Evolutionary conservation across 805 yeast genomes (phyloP).

Genomic region (Spathaspora arborariae): DNA sequence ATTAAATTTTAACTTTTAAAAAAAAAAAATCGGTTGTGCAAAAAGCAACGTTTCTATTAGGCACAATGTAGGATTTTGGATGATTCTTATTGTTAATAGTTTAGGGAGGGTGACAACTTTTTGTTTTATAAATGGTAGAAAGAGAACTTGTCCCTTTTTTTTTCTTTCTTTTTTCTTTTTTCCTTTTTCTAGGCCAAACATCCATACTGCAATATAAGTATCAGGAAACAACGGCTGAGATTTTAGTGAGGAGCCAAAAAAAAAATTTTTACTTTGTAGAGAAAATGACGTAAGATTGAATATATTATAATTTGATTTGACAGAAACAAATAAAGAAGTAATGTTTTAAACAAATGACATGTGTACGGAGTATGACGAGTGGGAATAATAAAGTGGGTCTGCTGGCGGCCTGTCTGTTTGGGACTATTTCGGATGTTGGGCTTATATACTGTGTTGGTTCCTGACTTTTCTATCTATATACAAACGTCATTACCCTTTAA

Average conservation of each 20-base stretch:
- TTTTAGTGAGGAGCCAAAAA: background rate
- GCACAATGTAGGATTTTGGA: background rate
- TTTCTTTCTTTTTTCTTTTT: background rate
- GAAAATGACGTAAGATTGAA: background rate
- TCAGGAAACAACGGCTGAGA: background rate
- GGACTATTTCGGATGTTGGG: no score
- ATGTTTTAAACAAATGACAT: no score
- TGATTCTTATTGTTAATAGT: background rate
- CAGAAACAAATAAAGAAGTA: no score
- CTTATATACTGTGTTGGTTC: no score
- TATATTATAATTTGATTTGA: no score
- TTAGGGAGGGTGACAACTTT: background rate
- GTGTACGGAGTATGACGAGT: no score
- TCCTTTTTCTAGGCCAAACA: background rate
- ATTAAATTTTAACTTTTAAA: background rate
- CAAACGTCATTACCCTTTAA: no score
- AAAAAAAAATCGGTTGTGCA: background rate
- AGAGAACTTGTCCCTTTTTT: background rate
- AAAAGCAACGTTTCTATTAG: background rate
- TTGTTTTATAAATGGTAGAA: background rate
- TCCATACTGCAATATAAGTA: background rate
- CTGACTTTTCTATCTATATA: no score
- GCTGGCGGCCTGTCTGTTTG: no score
- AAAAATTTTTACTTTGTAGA: background rate
- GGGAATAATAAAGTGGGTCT: no score